Evolutionary conservation across 2,329 filamentous ascomycete species (phyloP).

Genomic region (Epichloe elymi): DNA sequence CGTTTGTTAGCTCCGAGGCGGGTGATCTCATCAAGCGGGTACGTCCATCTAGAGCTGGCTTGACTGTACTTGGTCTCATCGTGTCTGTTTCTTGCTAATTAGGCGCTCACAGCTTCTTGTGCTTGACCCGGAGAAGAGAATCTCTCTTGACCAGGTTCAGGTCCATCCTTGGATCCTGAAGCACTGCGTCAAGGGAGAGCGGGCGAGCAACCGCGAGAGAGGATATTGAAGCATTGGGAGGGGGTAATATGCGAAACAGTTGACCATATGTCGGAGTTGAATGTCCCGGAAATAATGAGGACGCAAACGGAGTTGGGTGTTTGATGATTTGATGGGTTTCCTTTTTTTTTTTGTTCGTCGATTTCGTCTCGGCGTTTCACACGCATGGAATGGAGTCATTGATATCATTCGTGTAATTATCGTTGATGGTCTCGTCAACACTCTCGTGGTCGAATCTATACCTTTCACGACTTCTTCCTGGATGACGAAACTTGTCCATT

Average conservation of each 20-base stretch:
- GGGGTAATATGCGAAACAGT: slow-evolving; percentile 4
- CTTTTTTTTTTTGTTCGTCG: neutral
- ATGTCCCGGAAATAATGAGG: slow-evolving; percentile 4
- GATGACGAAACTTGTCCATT: neutral
- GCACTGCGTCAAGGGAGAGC: slow-evolving; percentile 64
- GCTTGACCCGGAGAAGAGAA: slow-evolving; percentile 84
- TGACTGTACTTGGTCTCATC: neutral
- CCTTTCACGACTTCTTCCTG: neutral
- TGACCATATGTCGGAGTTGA: slow-evolving; percentile 3
- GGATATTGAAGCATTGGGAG: slow-evolving; percentile 9
- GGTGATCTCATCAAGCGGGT: slow-evolving; percentile 87
- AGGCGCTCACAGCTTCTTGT: slow-evolving; percentile 59
- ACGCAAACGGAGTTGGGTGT: slow-evolving; percentile 4
- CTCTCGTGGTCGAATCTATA: neutral
- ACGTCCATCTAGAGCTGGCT: slow-evolving; percentile 16
- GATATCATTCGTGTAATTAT: slow-evolving; percentile 3
- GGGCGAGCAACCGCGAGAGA: slow-evolving; percentile 38
- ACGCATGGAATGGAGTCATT: slow-evolving; percentile 19
- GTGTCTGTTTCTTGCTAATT: slow-evolving; percentile 11
- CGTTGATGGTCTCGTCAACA: slow-evolving; percentile 1
- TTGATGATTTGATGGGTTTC: slow-evolving; percentile 3
- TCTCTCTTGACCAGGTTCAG: slow-evolving; percentile 79
- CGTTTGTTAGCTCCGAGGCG: slow-evolving; percentile 81
- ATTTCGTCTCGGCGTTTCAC: slow-evolving; percentile 5
- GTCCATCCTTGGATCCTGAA: slow-evolving; percentile 94